These are phyloP conservation scores for Metschnikowia lunata DNA, from an alignment of 805 yeast species.

Conservation along the genomic window DNA sequence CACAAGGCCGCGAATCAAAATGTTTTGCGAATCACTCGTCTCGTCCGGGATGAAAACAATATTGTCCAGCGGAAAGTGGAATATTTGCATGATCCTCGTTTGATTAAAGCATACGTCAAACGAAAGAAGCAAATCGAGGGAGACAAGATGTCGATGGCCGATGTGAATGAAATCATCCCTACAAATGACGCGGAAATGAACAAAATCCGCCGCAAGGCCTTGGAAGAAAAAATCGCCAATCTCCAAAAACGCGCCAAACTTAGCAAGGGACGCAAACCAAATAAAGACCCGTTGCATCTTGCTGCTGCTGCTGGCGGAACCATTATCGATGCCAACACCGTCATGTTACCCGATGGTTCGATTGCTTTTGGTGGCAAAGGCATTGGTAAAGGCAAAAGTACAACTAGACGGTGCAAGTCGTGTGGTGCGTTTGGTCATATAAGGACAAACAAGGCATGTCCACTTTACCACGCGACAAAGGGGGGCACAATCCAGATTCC, in stretches of 20 bases:
- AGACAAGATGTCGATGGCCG: conserved; percentile 48
- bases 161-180: conserved; percentile 67
- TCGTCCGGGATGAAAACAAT: conserved; percentile 80
- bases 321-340: conserved; percentile 41
- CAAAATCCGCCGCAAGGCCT: conserved; percentile 65
- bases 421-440: conserved; percentile 97
- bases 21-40: conserved; percentile 57
- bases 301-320: conserved; percentile 43
- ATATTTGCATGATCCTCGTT: conserved; percentile 76
- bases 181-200: conserved; percentile 84
- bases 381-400: conserved; percentile 66
- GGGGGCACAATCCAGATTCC: conserved; percentile 25
- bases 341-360: conserved; percentile 41
- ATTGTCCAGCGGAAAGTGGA: conserved; percentile 78
- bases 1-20: conserved; percentile 17
- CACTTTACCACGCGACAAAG: conserved; percentile 54
- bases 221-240: conserved; percentile 80
- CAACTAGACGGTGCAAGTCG: conserved; percentile 82
- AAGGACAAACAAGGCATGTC: conserved; percentile 87
- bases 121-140: conserved; percentile 65
- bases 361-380: conserved; percentile 58
- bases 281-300: conserved; percentile 32
- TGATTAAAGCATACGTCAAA: conserved; percentile 78
- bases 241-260: conserved; percentile 67
- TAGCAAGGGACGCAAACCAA: conserved; percentile 38